These are phyloP conservation scores for Bremia lactucae DNA, from an alignment of 352 stramenopile genomes.

Conservation along the genomic window DNA sequence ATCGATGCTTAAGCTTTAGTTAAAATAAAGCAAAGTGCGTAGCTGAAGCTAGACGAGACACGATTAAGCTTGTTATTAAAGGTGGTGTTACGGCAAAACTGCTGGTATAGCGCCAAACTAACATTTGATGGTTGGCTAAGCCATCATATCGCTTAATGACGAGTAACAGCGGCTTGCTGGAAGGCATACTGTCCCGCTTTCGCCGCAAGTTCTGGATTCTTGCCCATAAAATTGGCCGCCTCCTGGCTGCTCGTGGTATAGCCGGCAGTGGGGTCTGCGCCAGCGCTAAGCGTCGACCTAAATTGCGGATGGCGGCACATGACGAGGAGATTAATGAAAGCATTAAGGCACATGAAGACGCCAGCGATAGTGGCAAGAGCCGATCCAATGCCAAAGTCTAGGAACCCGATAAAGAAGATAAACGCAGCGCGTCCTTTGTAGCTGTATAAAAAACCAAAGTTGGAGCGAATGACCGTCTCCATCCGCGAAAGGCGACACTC, in stretches of 20 bases:
- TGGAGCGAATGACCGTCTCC: constrained; percentile 68
- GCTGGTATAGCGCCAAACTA: too few relatives aligned
- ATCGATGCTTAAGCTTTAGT: too few relatives aligned
- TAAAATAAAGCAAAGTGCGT: too few relatives aligned
- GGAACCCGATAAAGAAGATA: constrained; percentile 86
- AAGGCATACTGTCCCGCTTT: constrained; percentile 77
- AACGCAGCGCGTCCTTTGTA: constrained; percentile 79
- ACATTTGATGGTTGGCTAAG: too few relatives aligned
- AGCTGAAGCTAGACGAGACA: too few relatives aligned
- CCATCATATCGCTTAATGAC: constrained; percentile 22
- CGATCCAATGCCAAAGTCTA: constrained; percentile 83
- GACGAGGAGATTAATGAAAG: constrained; percentile 79
- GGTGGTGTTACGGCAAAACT: too few relatives aligned
- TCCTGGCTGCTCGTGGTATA: constrained; percentile 80
- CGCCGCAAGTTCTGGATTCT: constrained; percentile 62
- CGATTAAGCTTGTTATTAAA: too few relatives aligned
- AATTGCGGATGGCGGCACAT: constrained; percentile 84
- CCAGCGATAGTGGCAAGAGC: constrained; percentile 62
- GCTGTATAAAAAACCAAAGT: constrained; percentile 84
- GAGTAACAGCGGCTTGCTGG: constrained; percentile 31
- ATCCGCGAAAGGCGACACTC: constrained; percentile 82
- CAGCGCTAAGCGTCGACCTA: constrained; percentile 61
- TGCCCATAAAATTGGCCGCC: constrained; percentile 69
- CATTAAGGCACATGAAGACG: constrained; percentile 78
- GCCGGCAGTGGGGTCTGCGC: constrained; percentile 60